Percentiles rank a stretch among this genome's conserved stretches.
Evolutionary conservation across 2,329 filamentous ascomycete genomes (phyloP).

Genomic region (Niveomyces coronatus): DNA sequence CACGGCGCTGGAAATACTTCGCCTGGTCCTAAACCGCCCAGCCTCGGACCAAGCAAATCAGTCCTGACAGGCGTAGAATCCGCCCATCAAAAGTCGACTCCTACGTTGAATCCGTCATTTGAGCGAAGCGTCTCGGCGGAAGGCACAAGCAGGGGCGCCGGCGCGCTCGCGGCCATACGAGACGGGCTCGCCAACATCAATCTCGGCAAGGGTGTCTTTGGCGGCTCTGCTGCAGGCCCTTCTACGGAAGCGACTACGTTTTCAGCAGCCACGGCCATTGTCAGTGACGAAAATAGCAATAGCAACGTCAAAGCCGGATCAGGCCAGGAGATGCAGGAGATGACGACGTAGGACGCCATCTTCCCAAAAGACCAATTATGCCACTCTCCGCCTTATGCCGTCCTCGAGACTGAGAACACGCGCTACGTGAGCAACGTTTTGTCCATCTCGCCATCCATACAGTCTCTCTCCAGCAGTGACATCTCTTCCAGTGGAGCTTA

Average conservation of each 20-base stretch:
- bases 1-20: constrained; percentile 19
- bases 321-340: constrained; percentile 35
- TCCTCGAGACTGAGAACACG: constrained; percentile 21
- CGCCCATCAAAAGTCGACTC: constrained; percentile 41
- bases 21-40: constrained; percentile 28
- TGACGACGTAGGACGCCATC: constrained; percentile 36
- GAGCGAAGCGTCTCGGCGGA: constrained; percentile 37
- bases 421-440: constrained; percentile 7
- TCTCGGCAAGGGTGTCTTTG: constrained; percentile 36
- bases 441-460: constrained; percentile 1
- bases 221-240: constrained; percentile 19
- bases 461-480: not conserved
- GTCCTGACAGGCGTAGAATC: constrained; percentile 51
- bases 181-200: constrained; percentile 39
- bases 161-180: constrained; percentile 35
- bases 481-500: constrained; percentile 6
- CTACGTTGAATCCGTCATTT: constrained; percentile 26
- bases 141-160: constrained; percentile 16
- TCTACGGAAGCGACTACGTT: too few relatives aligned
- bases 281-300: too few relatives aligned
- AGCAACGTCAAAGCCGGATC: constrained; percentile 16
- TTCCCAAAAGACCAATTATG: constrained; percentile 21
- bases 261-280: too few relatives aligned
- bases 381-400: constrained; percentile 22
- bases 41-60: constrained; percentile 33